Evolutionary conservation across 2,329 filamentous ascomycete genomes (phyloP).

Genomic region (Ophiostoma perfectum): DNA sequence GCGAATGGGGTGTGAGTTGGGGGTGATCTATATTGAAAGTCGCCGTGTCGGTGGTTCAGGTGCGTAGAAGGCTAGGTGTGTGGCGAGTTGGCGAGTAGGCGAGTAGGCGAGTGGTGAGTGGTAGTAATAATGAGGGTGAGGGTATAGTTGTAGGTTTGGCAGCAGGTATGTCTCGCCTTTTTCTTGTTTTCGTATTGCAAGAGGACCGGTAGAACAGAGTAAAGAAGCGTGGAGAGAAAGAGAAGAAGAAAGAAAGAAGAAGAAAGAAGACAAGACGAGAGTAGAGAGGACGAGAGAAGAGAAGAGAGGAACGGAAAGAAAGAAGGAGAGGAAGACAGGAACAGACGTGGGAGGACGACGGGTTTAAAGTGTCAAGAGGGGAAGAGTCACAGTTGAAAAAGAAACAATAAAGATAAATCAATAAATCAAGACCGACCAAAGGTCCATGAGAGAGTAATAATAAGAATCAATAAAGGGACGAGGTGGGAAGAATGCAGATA

Average conservation of each 20-base stretch:
- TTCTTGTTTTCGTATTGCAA: slow-evolving; percentile 7
- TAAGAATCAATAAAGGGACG: neutral
- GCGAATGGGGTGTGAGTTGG: slow-evolving; percentile 18
- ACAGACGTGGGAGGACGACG: neutral
- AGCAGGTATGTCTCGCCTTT: neutral
- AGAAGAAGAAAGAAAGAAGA: neutral
- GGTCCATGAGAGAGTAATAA: neutral
- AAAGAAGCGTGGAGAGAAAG: neutral
- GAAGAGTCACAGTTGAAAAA: slow-evolving; percentile 1
- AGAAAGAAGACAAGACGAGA: neutral
- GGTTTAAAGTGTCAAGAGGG: slow-evolving; percentile 10
- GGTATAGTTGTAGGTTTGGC: neutral
- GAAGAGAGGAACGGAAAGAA: neutral
- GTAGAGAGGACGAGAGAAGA: neutral
- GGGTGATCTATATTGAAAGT: neutral
- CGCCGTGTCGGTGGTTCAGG: neutral
- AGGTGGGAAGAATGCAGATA: slow-evolving; percentile 9
- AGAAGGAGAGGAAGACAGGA: slow-evolving; percentile 5
- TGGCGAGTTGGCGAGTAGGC: neutral
- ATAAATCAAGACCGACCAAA: slow-evolving; percentile 1
- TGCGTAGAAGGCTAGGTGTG: neutral
- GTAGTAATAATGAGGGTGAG: neutral
- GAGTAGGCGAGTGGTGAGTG: neutral
- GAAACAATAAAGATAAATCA: slow-evolving; percentile 5
- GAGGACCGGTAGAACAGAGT: slow-evolving; percentile 12